Conservation (phyloP, 2,329 filamentous ascomycete species). For the Phoma herbarum region DNA sequence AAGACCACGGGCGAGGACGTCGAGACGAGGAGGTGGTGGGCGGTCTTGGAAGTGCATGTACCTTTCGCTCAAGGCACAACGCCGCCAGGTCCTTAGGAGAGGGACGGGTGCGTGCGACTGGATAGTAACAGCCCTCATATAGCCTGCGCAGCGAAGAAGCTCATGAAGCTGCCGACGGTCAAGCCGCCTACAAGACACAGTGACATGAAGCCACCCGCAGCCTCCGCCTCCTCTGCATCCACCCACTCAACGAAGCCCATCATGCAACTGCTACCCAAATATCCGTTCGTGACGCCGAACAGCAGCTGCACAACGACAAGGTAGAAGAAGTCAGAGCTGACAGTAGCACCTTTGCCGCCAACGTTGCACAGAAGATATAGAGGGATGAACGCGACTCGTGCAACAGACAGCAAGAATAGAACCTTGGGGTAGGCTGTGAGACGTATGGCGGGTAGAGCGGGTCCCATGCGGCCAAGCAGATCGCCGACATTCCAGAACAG, state of each 20-base stretch:
- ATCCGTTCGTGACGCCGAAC: constrained; percentile 88
- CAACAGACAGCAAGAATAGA: constrained; percentile 73
- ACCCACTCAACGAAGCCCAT: constrained; percentile 88
- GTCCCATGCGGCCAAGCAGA: constrained; percentile 51
- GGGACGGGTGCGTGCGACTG: too few relatives aligned
- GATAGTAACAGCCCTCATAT: background rate
- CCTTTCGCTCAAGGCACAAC: background rate
- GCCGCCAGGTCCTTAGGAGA: too few relatives aligned
- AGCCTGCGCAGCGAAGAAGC: constrained; percentile 63
- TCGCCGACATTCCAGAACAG: constrained; percentile 91
- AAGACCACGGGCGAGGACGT: background rate
- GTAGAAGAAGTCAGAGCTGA: constrained; percentile 88
- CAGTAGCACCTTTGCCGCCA: constrained; percentile 70
- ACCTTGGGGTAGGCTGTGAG: constrained; percentile 70
- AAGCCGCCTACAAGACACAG: constrained; percentile 86
- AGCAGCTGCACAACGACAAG: constrained; percentile 81
- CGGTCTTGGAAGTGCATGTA: background rate
- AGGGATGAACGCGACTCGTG: constrained; percentile 76
- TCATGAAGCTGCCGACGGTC: constrained; percentile 85
- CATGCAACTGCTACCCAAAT: constrained; percentile 87
- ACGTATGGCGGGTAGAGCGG: constrained; percentile 65
- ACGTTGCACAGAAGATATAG: constrained; percentile 93
- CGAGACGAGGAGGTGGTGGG: background rate
- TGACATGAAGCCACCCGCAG: constrained; percentile 93
- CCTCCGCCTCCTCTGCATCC: constrained; percentile 81